Percentiles rank a stretch among this genome's conserved stretches.
Evolutionary conservation across 176 grass and related monocot species (phyloP).

Genomic region (Triticum urartu): DNA sequence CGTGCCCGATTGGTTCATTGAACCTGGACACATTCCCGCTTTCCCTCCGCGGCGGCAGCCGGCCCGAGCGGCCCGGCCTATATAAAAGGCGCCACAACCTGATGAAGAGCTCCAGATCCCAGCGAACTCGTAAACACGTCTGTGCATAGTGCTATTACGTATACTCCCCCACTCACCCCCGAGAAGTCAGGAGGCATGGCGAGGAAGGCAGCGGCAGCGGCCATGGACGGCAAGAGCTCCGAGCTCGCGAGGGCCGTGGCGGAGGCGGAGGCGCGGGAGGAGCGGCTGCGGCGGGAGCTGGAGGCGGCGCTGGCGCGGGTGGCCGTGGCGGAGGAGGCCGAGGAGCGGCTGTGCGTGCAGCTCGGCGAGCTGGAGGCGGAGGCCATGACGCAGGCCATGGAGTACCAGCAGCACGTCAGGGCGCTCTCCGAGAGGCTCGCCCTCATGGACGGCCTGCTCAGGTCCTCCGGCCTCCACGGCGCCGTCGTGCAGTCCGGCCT

Average conservation of each 20-base stretch:
- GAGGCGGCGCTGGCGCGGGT: conserved; percentile 53
- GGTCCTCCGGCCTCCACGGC: conserved; percentile 13
- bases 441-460: conserved; percentile 35
- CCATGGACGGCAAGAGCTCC: conserved; percentile 32
- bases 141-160: neutral
- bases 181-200: neutral
- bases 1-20: conserved; percentile 7
- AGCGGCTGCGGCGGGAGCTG: conserved; percentile 53
- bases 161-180: neutral
- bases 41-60: neutral
- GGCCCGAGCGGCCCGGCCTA: neutral
- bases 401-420: conserved; percentile 51
- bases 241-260: conserved; percentile 60
- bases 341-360: conserved; percentile 75
- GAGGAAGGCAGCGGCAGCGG: neutral
- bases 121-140: neutral
- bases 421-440: conserved; percentile 65
- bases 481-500: neutral
- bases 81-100: conserved; percentile 20
- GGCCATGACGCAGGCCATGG: conserved; percentile 46
- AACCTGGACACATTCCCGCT: conserved; percentile 36
- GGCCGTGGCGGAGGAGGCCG: conserved; percentile 61
- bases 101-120: neutral
- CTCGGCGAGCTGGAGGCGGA: conserved; percentile 82
- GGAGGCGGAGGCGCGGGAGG: conserved; percentile 54